These are phyloP conservation scores for Cylindrodendrum hubeiense DNA, from an alignment of 2,329 filamentous ascomycete species.

Conservation along the genomic window DNA sequence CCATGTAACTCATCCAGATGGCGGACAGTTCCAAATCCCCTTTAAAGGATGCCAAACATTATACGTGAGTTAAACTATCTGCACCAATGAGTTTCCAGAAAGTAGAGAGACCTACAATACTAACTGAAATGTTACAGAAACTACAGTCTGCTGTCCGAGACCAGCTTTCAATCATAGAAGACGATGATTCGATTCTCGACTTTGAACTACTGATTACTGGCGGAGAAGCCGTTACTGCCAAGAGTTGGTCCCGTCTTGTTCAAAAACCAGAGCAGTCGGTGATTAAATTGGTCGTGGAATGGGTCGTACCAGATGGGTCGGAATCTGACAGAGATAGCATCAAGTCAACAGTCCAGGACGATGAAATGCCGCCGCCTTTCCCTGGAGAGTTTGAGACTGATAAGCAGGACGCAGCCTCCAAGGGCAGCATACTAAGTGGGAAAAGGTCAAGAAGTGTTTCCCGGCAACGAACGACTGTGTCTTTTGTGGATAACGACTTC, in stretches of 20 bases:
- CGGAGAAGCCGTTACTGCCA: background rate
- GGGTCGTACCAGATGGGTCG: background rate
- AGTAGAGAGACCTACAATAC: background rate
- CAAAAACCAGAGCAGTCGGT: background rate
- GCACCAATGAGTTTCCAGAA: background rate
- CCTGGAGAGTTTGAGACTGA: background rate
- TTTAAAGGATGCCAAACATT: background rate
- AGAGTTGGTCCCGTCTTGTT: conserved; percentile 1
- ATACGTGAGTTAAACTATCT: background rate
- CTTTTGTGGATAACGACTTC: background rate
- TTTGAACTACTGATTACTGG: background rate
- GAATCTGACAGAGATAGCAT: background rate
- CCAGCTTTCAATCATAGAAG: background rate
- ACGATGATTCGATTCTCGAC: background rate
- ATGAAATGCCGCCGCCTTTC: background rate
- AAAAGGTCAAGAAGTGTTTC: conserved; percentile 5
- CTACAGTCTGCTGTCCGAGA: background rate
- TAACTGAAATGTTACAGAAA: background rate
- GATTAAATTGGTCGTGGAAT: background rate
- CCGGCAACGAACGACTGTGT: background rate
- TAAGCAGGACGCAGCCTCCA: background rate
- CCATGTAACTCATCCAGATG: background rate
- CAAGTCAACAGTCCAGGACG: background rate
- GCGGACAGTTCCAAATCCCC: background rate
- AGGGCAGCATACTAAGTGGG: background rate